Evolutionary conservation across 2,329 filamentous ascomycete genomes (phyloP).

Genomic region (Pseudomassariella vexata): DNA sequence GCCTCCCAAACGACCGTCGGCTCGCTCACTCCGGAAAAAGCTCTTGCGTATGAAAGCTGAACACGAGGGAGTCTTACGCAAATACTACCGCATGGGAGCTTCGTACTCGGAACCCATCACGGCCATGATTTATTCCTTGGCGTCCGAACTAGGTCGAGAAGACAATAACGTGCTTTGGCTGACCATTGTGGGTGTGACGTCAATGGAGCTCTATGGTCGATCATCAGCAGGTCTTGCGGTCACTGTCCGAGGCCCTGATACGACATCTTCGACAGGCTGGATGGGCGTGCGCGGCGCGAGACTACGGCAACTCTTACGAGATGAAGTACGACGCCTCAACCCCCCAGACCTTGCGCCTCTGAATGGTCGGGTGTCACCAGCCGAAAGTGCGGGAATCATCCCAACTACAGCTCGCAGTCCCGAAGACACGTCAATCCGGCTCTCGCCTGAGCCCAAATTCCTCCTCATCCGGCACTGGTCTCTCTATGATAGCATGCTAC

Average conservation of each 20-base stretch:
- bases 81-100: slow-evolving; percentile 81
- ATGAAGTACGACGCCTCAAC: slow-evolving; percentile 91
- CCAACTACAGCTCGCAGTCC: slow-evolving; percentile 83
- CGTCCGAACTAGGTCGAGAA: slow-evolving; percentile 89
- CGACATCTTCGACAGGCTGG: slow-evolving; percentile 62
- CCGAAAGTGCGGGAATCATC: slow-evolving; percentile 73
- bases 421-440: slow-evolving; percentile 83
- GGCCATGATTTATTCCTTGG: slow-evolving; percentile 88
- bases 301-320: slow-evolving; percentile 78
- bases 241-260: slow-evolving; percentile 48
- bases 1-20: slow-evolving; percentile 58
- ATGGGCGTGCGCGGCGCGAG: slow-evolving; percentile 75
- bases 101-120: slow-evolving; percentile 95
- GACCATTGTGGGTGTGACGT: slow-evolving; percentile 90
- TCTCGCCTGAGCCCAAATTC: slow-evolving; percentile 91
- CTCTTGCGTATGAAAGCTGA: slow-evolving; percentile 70
- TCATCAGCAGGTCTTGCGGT: slow-evolving; percentile 74
- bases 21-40: slow-evolving; percentile 64
- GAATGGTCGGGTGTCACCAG: slow-evolving; percentile 51
- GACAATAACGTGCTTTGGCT: slow-evolving; percentile 96
- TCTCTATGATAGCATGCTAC: slow-evolving; percentile 96
- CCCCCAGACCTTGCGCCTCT: slow-evolving; percentile 58
- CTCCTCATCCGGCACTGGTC: slow-evolving; percentile 94
- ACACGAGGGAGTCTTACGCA: slow-evolving; percentile 68
- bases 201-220: slow-evolving; percentile 83